Evolutionary conservation across 345 rosid species (phyloP), one percentile per base, ranked within the genome.

Genomic region (Rhodomyrtus tomentosa): DNA sequence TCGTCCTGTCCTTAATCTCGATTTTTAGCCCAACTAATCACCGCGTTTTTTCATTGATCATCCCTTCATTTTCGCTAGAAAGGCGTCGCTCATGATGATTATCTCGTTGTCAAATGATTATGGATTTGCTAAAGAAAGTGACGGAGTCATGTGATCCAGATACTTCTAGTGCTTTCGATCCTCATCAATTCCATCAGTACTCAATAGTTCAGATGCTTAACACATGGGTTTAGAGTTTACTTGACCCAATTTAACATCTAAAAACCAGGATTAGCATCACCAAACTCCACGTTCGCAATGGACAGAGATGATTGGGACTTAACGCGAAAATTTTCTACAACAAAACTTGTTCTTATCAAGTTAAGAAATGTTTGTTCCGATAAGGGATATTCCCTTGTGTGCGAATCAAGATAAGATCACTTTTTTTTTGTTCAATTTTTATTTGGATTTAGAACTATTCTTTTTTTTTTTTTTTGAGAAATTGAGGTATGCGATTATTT

Each of bases 341-440:
- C 24, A 18, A 8, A 36, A 68, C 5, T 3, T 2, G 5, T 59
- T 21, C 22, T 7, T 32, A 29, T 59, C 32, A 14, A 29, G 21
- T 3, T 29, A 7, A 1, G 3, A 18, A 32, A 32, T 32, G 1
- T 32, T 68, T 1, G 0, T 0, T 18, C 18, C 1, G 10, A 16
- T 5, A 16, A 2, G 1, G 0, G 0, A 32, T 8, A 12, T 6
- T 20, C 24, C 7, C 22, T 18, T 20, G 55, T 6, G 3, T 6
- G 24, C 24, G 20, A 18, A 53, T 6, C 6, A 3, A 52, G 9
- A 18, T 6, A 18, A 32, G 0, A 15, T 7, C 36, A 1, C 1
- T 59, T 0, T 29, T 0, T 29, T 27, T 62, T 0, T 54, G 12
- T 8, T 6, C 0, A 0, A 12, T 2, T 18, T 1, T 2, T 18